Evolutionary conservation across 768 basidiomycete species (phyloP).

Genomic region (Termitomyces sp.): DNA sequence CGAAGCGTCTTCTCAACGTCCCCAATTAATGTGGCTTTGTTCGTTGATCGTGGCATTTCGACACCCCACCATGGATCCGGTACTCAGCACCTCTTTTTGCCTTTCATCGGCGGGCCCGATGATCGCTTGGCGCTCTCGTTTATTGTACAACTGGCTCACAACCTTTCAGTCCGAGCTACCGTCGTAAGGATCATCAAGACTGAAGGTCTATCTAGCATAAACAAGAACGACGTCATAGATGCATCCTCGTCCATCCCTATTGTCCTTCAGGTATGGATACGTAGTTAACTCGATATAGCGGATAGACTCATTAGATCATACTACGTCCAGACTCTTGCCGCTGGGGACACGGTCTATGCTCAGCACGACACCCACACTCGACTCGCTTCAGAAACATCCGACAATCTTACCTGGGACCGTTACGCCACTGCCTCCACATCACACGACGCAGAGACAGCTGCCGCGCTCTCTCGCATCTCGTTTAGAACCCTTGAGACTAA

Average conservation of each 20-base stretch:
- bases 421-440: constrained; percentile 34
- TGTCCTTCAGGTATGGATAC: constrained; percentile 26
- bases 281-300: neutral
- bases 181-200: constrained; percentile 56
- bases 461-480: constrained; percentile 44
- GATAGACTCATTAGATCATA: neutral
- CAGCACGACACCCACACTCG: constrained; percentile 55
- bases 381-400: constrained; percentile 77
- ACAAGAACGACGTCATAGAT: constrained; percentile 10
- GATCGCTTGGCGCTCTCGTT: constrained; percentile 83
- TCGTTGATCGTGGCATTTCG: constrained; percentile 69
- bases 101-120: constrained; percentile 94
- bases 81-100: constrained; percentile 66
- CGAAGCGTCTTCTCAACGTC: constrained; percentile 74
- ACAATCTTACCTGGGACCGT: constrained; percentile 72
- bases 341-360: constrained; percentile 72
- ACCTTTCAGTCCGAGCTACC: constrained; percentile 61
- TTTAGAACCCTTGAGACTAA: constrained; percentile 50
- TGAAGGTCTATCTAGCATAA: constrained; percentile 30
- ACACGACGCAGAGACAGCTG: constrained; percentile 21
- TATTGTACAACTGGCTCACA: constrained; percentile 70
- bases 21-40: constrained; percentile 74
- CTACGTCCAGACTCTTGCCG: constrained; percentile 34
- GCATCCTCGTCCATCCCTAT: constrained; percentile 7
- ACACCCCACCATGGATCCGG: constrained; percentile 18